Evolutionary conservation across 2,329 filamentous ascomycete genomes (phyloP), one percentile per base, ranked within the genome.

Genomic region (Alternaria triticina): DNA sequence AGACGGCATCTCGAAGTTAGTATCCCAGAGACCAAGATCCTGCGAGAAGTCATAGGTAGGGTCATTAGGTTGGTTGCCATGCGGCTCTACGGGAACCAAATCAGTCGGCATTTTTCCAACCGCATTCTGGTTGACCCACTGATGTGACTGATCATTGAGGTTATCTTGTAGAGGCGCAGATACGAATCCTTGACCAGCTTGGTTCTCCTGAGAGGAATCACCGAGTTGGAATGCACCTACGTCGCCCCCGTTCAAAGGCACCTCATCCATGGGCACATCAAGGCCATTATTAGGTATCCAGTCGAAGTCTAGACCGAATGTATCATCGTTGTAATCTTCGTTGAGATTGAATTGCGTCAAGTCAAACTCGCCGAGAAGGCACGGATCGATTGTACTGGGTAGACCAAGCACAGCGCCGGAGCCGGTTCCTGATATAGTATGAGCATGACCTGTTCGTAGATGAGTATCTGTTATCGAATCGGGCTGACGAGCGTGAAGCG

Each of bases 381-480:
- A 49, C 11, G 44, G 52, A 17, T 59, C 51, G 13, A 59, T 51
- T 33, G 55, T n/a, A 50, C 43, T 51, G 43, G 59, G 54, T 25
- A 66, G 54, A 46, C 63, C 54, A 36, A 64, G 46, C 22, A 59
- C 44, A 54, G 55, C 65, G n/a, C 30, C 50, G 54, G 45, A 59
- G 47, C 30, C 45, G n/a, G n/a, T 40, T 17, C 36, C 36, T 40
- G 36, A 47, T 50, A 30, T 15, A 11, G 22, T n/a, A 36, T 36
- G 27, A 30, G 57, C 56, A 17, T 13, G 55, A 52, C 33, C 44
- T 15, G 54, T 25, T 54, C 25, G 55, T 23, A 59, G 62, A 27
- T 52, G 49, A 22, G 63, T 11, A 57, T 47, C 23, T 28, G 54
- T 54, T 45, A 22, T 46, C 25, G 40, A 40, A 22, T 52, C 23